These are phyloP conservation scores for Tulasnella sp. DNA, from an alignment of 768 basidiomycete species.

Conservation along the genomic window DNA sequence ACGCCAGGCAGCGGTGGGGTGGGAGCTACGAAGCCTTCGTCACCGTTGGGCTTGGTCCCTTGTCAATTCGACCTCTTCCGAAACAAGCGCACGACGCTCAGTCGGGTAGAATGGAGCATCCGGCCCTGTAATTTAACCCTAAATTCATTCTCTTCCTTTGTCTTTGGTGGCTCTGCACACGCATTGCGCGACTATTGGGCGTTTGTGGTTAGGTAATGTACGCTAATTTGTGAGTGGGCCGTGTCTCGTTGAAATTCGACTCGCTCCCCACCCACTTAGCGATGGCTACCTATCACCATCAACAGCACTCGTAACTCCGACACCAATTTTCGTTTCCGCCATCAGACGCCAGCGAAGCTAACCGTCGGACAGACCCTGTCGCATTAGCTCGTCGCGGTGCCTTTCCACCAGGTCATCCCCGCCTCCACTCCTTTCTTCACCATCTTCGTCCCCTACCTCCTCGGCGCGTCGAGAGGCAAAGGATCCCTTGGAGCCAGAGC, in stretches of 20 bases:
- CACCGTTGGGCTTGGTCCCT: no score
- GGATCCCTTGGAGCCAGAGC: no score
- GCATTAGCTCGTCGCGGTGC: conserved; percentile 86
- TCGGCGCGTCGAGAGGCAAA: conserved; percentile 58
- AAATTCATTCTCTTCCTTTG: no score
- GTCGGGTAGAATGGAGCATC: no score
- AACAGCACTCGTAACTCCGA: not conserved
- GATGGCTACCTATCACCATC: not conserved
- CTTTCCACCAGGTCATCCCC: conserved; percentile 96
- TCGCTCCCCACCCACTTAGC: not conserved
- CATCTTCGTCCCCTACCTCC: conserved; percentile 68
- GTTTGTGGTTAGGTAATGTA: conserved; percentile 60
- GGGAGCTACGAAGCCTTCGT: no score
- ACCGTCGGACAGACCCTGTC: conserved; percentile 74
- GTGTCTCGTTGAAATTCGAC: not conserved
- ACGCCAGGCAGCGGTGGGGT: no score
- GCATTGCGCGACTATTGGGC: conserved; percentile 80
- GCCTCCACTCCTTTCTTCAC: conserved; percentile 95
- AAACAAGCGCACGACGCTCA: no score
- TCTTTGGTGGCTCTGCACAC: conserved; percentile 93
- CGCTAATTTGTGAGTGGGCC: conserved; percentile 55
- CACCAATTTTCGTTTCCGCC: not conserved
- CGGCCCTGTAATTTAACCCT: no score
- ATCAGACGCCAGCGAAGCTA: conserved; percentile 56
- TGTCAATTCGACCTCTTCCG: no score